Evolutionary conservation across 208 protist genomes (phyloP), one percentile per base, ranked within the genome.

Genomic region (Trypanosomatidae sp.): DNA sequence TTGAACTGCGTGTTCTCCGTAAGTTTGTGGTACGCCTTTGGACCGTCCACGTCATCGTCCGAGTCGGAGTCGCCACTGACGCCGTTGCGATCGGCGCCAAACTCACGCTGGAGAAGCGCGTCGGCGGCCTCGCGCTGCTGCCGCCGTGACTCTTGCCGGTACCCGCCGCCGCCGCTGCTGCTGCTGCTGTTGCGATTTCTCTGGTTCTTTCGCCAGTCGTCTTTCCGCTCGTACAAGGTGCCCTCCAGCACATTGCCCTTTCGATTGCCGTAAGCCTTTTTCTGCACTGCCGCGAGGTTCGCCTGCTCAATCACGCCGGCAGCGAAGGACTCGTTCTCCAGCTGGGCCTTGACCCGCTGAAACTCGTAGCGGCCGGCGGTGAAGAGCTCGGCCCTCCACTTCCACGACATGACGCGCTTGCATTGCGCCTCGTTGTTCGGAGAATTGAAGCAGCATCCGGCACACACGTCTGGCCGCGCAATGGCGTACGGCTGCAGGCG

Each of bases 401-500:
- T 93, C 99, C 99, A 99, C 60, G 95, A 84, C 97, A 99, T 99
- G 22, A 84, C 77, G 1, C 99, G 91, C 84, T 99, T 92, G 87
- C 98, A 99, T 55, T 94, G 80, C 73, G 89, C 95, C 33, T 98
- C 84, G 75, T 97, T 99, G n/a, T 90, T 87, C 12, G 98, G 97
- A 10, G 90, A 89, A 85, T 99, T 99, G 82, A 99, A 99, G 80
- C 96, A 97, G 86, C 99, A 99, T 1, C 86, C 88, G 0, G 98
- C 97, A 88, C 99, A 99, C 8, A 94, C 95, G 43, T 96, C 87
- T n/a, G 98, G 89, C 60, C 90, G 88, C 3, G 99, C 95, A 52
- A 99, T 97, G 15, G 99, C 95, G 71, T 97, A 94, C 33, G 99
- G 99, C 84, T 99, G 99, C 10, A 99, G 94, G 50, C 99, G 90